Evolutionary conservation across 2,329 filamentous ascomycete genomes (phyloP).

Genomic region (Trichothecium roseum): DNA sequence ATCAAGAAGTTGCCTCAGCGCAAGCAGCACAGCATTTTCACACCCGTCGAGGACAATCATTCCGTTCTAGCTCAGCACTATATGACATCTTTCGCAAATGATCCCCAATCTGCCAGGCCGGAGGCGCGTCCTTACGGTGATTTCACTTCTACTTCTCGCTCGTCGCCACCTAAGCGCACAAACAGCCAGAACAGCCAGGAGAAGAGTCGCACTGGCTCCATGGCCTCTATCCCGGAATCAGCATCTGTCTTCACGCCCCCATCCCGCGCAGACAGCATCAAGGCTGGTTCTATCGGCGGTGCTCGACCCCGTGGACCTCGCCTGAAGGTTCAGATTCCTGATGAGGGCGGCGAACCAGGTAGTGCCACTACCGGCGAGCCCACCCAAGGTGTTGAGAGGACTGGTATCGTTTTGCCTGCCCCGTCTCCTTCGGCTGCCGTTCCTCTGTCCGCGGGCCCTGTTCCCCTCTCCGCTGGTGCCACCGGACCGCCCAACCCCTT

Average conservation of each 20-base stretch:
- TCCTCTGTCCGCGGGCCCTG: too few relatives aligned
- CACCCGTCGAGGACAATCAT: conserved; percentile 86
- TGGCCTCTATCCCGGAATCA: conserved; percentile 52
- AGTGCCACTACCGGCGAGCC: conserved; percentile 68
- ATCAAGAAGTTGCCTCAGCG: conserved; percentile 60
- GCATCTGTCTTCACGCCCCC: conserved; percentile 53
- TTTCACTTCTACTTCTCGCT: conserved; percentile 45
- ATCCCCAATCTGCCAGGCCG: conserved; percentile 25
- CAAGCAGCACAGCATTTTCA: conserved; percentile 90
- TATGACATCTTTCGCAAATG: conserved; percentile 56
- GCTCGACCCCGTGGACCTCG: conserved; percentile 69
- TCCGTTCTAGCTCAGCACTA: conserved; percentile 82
- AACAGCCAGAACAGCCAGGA: conserved; percentile 35
- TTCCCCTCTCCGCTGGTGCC: conserved; percentile 81
- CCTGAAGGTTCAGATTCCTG: conserved; percentile 89
- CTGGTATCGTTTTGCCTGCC: conserved; percentile 74
- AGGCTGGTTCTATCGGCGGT: conserved; percentile 40
- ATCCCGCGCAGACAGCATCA: conserved; percentile 67
- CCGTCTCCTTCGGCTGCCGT: conserved; percentile 84
- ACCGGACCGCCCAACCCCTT: conserved; percentile 93
- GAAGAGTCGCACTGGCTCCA: conserved; percentile 36
- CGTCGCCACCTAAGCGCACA: conserved; percentile 42
- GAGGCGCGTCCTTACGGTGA: conserved; percentile 53
- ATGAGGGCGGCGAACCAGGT: conserved; percentile 71
- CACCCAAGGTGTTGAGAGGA: conserved; percentile 45